Evolutionary conservation across 768 basidiomycete genomes (phyloP).

Genomic region (Lyophyllum shimeji): DNA sequence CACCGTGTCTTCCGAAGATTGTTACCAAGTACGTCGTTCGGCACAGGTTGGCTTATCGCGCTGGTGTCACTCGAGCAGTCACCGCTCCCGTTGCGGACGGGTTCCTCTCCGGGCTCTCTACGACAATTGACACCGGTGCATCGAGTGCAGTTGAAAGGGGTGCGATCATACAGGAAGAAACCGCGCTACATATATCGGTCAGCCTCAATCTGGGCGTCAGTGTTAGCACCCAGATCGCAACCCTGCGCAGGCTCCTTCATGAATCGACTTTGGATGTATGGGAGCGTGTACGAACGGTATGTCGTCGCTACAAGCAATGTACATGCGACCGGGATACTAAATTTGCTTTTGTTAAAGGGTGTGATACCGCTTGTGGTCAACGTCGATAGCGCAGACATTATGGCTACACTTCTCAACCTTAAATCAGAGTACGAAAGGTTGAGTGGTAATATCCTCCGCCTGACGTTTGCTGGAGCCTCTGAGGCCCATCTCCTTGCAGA

Average conservation of each 20-base stretch:
- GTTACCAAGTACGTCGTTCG: constrained; percentile 3
- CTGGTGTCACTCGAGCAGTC: constrained; percentile 72
- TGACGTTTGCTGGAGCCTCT: constrained; percentile 58
- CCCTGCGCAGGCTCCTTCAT: constrained; percentile 48
- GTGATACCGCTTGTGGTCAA: constrained; percentile 62
- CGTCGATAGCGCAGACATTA: constrained; percentile 73
- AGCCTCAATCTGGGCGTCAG: constrained; percentile 39
- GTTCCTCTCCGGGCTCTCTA: constrained; percentile 63
- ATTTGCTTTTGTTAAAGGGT: constrained; percentile 41
- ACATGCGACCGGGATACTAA: not conserved
- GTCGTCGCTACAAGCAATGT: constrained; percentile 5
- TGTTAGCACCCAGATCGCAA: constrained; percentile 63
- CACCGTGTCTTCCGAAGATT: constrained; percentile 1
- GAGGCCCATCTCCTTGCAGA: constrained; percentile 66
- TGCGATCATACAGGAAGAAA: constrained; percentile 65
- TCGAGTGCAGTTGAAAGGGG: constrained; percentile 55
- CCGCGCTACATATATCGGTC: constrained; percentile 62
- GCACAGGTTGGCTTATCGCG: constrained; percentile 65
- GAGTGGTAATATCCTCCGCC: constrained; percentile 28
- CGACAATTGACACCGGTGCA: constrained; percentile 60
- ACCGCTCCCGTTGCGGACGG: constrained; percentile 55
- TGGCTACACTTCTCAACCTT: constrained; percentile 64
- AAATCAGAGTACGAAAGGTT: constrained; percentile 49
- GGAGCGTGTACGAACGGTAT: constrained; percentile 35
- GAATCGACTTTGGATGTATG: constrained; percentile 29